A percentile compares a stretch with the other conserved stretches of the same genome.
Conservation (phyloP, 768 basidiomycete species). For the Tephrocybe rancida region DNA sequence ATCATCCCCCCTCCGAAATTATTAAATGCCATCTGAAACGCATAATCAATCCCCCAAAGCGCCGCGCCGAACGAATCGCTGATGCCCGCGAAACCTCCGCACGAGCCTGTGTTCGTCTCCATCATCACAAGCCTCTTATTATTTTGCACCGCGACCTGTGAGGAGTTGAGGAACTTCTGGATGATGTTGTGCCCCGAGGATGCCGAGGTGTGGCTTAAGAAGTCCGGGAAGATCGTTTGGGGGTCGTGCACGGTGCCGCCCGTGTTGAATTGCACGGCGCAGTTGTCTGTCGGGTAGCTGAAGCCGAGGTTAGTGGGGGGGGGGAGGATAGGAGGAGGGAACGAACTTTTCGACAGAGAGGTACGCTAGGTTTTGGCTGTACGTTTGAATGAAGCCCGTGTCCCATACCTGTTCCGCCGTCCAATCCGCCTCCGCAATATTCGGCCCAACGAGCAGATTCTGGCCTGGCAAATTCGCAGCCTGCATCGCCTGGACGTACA, state of each 20-base stretch:
- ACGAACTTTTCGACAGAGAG: conserved; percentile 61
- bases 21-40: conserved; percentile 54
- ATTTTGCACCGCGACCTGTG: conserved; percentile 41
- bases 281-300: conserved; percentile 67
- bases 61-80: conserved; percentile 65
- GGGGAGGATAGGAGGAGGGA: conserved; percentile 14
- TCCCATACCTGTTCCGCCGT: conserved; percentile 52
- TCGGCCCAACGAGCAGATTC: conserved; percentile 61
- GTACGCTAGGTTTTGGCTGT: conserved; percentile 38
- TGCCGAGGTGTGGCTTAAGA: conserved; percentile 58
- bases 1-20: conserved; percentile 54
- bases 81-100: conserved; percentile 68
- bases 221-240: conserved; percentile 52
- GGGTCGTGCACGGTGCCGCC: conserved; percentile 40
- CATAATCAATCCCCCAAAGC: conserved; percentile 67
- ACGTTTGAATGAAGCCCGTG: conserved; percentile 48
- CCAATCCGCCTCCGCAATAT: conserved; percentile 52
- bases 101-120: conserved; percentile 72
- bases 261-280: conserved; percentile 47
- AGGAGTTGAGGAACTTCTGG: conserved; percentile 51
- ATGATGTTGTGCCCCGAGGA: conserved; percentile 45
- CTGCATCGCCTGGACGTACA: conserved; percentile 31
- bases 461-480: conserved; percentile 35
- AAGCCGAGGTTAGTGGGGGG: conserved; percentile 23
- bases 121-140: conserved; percentile 61